Evolutionary conservation across 176 grass and related monocot genomes (phyloP), one percentile per base, ranked within the genome.

Genomic region (Oryza australiensis): DNA sequence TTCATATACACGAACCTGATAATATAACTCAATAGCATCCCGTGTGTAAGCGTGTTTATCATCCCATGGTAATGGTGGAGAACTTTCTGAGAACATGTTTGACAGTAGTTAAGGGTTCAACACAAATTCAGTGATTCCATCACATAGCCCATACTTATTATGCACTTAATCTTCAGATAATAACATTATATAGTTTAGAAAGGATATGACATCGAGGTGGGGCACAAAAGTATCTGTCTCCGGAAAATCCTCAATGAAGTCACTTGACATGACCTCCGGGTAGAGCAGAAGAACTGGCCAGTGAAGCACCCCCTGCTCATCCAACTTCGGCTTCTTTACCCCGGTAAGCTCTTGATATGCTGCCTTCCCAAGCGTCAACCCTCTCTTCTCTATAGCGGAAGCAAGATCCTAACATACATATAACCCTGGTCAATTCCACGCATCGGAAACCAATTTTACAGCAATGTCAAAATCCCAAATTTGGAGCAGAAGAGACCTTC

Each of bases 191-290:
- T 78, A 41, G 64, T 14, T 86, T 78, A 24, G 49, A 27, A 91
- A 98, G 93, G 96, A 98, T 98, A 98, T 95, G 72, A 91, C 53
- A 64, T 98, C 88, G 60, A 98, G 89, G 74, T 95, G 93, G 2
- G 59, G 74, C 13, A 83, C 86, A 27, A 98, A 91, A 4, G 69
- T 32, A 68, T 98, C 93, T 2, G 89, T 93, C 85, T 98, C 93
- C 0, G 49, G 78, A 79, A 95, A 93, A 85, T 98, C 96, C 72
- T 98, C 90, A 26, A 98, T 91, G 46, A 98, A 93, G 82, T 98
- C 96, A 80, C 96, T 93, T 2, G 96, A 95, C 93, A 95, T 95
- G 81, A 84, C 90, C 85, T 98, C 93, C 16, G 93, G 87, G 70
- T 98, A 95, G 67, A 98, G 93, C 41, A 95, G 73, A 82, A 95